Conservation (phyloP, 805 yeast species). For the Saturnispora besseyi region DNA sequence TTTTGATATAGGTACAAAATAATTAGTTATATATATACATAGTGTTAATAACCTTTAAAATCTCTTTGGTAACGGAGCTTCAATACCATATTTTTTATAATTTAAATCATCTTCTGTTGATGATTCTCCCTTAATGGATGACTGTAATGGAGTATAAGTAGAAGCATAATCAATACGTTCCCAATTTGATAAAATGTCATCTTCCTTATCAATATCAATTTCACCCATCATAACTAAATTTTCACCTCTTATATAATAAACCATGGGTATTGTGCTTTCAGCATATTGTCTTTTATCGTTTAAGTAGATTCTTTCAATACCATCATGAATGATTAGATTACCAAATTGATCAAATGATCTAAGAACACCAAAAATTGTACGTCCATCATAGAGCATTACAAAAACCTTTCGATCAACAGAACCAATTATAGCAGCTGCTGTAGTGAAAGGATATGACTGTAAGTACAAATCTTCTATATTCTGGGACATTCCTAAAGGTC, state of each 20-base stretch:
- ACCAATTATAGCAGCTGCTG: constrained; percentile 85
- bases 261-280: constrained; percentile 55
- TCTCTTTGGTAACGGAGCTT: neutral
- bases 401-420: constrained; percentile 74
- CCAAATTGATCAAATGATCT: constrained; percentile 95
- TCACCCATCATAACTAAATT: constrained; percentile 92
- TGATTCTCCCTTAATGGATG: constrained; percentile 1
- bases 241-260: constrained; percentile 88
- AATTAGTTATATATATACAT: neutral
- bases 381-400: constrained; percentile 83
- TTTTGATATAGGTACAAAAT: neutral
- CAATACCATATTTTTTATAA: constrained; percentile 3
- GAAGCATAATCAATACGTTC: constrained; percentile 45
- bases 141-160: neutral
- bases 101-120: neutral
- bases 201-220: constrained; percentile 81
- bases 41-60: neutral
- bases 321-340: constrained; percentile 85
- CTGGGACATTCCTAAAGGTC: constrained; percentile 2
- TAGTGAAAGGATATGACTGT: constrained; percentile 76
- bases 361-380: constrained; percentile 76
- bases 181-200: constrained; percentile 49
- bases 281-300: constrained; percentile 46
- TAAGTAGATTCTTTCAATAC: constrained; percentile 75
- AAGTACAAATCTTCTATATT: constrained; percentile 46